phyloP scores from a whole-genome alignment of 352 stramenopile species.

The Phytophthora constricta region DNA sequence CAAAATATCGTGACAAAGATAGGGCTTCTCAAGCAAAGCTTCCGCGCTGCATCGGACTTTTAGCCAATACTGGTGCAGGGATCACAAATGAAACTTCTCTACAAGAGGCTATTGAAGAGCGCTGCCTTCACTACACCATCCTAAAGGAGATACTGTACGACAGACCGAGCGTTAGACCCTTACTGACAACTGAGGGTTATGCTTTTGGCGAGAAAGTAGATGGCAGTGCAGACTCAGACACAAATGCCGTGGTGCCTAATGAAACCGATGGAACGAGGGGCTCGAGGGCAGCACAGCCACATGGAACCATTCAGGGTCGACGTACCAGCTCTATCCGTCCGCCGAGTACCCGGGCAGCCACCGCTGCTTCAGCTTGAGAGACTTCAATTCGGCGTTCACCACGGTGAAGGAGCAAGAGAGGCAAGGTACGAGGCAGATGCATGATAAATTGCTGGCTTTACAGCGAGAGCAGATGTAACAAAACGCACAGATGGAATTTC shows the following conservation, averaged over 20 bases:
- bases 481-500: too few relatives aligned
- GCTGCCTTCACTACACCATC: neutral
- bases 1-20: neutral
- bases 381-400: too few relatives aligned
- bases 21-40: neutral
- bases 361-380: neutral
- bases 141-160: neutral
- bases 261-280: neutral
- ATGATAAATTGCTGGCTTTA: too few relatives aligned
- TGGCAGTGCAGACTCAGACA: neutral
- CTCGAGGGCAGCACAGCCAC: neutral
- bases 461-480: too few relatives aligned
- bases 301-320: neutral
- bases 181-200: neutral
- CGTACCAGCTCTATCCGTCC: neutral
- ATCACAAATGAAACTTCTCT: neutral
- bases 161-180: neutral
- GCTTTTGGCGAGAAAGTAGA: neutral
- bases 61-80: neutral
- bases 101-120: neutral
- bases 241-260: neutral
- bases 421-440: too few relatives aligned
- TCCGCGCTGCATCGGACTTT: neutral
- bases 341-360: neutral
- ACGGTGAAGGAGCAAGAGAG: too few relatives aligned